Conservation (phyloP, 2,329 filamentous ascomycete species). For the Corynespora cassiicola region DNA sequence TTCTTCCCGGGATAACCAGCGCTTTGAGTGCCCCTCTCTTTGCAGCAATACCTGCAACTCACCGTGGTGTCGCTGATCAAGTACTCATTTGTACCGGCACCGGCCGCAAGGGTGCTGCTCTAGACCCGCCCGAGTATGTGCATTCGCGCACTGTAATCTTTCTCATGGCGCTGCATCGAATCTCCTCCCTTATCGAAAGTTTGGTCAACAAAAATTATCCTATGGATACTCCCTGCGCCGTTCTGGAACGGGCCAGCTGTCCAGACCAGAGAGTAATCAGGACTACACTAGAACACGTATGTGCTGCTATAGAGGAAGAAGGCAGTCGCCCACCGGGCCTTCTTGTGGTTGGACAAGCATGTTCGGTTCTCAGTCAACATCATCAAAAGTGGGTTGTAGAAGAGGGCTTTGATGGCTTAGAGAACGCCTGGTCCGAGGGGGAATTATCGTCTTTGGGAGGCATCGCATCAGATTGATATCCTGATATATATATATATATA, state of each 20-base stretch:
- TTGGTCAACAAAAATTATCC: constrained; percentile 71
- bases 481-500: too few species aligned
- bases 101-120: constrained; percentile 84
- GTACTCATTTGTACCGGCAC: constrained; percentile 97
- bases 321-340: constrained; percentile 89
- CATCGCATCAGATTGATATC: too few species aligned
- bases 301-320: constrained; percentile 82
- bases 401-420: constrained; percentile 81
- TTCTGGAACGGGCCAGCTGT: constrained; percentile 92
- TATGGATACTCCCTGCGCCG: constrained; percentile 80
- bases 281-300: constrained; percentile 81
- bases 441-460: too few species aligned
- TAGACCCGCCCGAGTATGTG: constrained; percentile 81
- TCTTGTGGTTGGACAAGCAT: constrained; percentile 83
- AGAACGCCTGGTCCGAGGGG: too few species aligned
- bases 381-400: constrained; percentile 81
- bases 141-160: constrained; percentile 85
- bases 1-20: constrained; percentile 90
- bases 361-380: constrained; percentile 73
- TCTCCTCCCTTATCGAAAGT: constrained; percentile 74
- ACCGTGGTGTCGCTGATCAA: constrained; percentile 89
- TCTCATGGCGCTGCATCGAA: constrained; percentile 90
- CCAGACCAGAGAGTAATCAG: constrained; percentile 92
- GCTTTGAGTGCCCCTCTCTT: constrained; percentile 88
- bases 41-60: constrained; percentile 84